Evolutionary conservation across 805 yeast species (phyloP).

Genomic region (Myxozyma neotropica): DNA sequence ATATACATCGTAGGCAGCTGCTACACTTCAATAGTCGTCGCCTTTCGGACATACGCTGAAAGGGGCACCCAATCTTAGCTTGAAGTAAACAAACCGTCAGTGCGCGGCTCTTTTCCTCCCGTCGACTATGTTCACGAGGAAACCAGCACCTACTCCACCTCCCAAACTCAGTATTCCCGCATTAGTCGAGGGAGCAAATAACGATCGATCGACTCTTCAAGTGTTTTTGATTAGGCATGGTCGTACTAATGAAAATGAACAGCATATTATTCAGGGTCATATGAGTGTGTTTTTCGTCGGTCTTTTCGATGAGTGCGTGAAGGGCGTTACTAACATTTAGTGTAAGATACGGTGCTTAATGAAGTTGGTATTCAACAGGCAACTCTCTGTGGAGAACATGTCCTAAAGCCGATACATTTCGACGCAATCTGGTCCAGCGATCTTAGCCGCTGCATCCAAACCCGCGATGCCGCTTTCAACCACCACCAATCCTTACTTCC

Average conservation of each 20-base stretch:
- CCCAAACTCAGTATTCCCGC: constrained; percentile 1
- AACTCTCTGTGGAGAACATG: constrained; percentile 10
- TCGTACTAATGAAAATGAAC: constrained; percentile 22
- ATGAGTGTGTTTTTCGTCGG: background rate
- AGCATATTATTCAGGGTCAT: constrained; percentile 30
- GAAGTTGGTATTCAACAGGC: constrained; percentile 24
- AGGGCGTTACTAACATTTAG: too few species aligned
- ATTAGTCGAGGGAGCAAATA: constrained; percentile 1
- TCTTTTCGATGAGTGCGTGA: too few species aligned
- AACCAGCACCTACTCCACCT: background rate
- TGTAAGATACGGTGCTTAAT: constrained; percentile 22
- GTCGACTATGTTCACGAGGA: background rate
- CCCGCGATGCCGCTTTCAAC: constrained; percentile 23
- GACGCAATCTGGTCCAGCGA: constrained; percentile 29
- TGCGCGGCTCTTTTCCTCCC: too few species aligned
- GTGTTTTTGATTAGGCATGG: constrained; percentile 30
- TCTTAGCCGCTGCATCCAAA: constrained; percentile 23
- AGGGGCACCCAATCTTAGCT: background rate
- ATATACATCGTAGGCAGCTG: too few species aligned
- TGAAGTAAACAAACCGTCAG: background rate
- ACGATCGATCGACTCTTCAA: constrained; percentile 8
- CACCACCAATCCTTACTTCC: constrained; percentile 10
- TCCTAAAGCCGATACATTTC: constrained; percentile 7
- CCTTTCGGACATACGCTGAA: background rate
- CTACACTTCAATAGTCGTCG: too few species aligned